Evolutionary conservation across 352 stramenopile species (phyloP), one percentile per base, ranked within the genome.

Genomic region (Phytophthora rubi): DNA sequence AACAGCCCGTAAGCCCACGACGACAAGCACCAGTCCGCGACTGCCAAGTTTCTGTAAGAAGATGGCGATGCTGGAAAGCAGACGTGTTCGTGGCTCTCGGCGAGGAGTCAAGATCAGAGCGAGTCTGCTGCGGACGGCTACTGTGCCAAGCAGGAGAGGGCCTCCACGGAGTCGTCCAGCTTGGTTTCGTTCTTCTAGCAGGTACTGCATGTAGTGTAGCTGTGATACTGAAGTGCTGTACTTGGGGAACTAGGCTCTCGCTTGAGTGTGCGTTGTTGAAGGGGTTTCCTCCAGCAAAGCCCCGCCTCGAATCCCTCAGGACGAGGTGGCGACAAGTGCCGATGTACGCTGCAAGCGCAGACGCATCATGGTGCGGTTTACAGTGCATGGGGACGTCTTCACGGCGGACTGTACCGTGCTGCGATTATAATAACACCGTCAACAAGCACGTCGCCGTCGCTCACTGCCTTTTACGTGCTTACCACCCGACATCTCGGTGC

Each of bases 11-110:
- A 52, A 52, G 9, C 9, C 28, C n/a, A 44, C 45, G 18, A 65
- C 63, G 63, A 65, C 55, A 60, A 56, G 47, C 55, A 65, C 28
- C 55, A 18, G 45, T 65, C 64, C 32, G 28, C 64, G 64, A 56
- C 26, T 71, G 56, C 49, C 64, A 71, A 66, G 64, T 65, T 45
- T 71, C 64, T 68, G 59, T 26, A 68, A 59, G 44, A 58, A 26
- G 9, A 61, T 64, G 57, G 21, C 32, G 44, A 48, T 39, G 37
- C 28, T 58, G 33, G 42, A 62, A 71, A 59, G 54, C 55, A 65
- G 65, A 72, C 52, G 53, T 10, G 57, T 66, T 67, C 39, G 18
- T 47, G 56, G 45, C 45, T 67, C 53, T 73, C 35, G 51, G 32
- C 28, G 18, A 45, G n/a, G 30, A 45, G 3, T 49, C 48, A 30